Percentiles rank a stretch among this genome's conserved stretches.
phyloP scores from a whole-genome alignment of 176 grass and related monocot genomes.

The Oryza glumipatula region DNA sequence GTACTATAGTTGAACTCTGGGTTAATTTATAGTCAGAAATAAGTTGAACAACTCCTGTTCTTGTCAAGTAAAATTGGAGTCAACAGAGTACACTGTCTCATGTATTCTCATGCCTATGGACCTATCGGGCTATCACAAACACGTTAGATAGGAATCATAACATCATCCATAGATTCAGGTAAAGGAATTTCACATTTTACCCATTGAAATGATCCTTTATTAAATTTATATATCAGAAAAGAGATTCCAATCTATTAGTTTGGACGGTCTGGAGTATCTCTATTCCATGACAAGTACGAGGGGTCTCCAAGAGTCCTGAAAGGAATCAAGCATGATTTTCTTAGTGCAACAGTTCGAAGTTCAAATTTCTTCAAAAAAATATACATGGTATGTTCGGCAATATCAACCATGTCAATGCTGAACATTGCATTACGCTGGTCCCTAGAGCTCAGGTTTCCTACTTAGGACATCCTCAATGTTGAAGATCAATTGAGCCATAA shows the following conservation, averaged over 20 bases:
- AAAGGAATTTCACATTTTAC: constrained; percentile 36
- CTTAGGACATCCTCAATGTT: background rate
- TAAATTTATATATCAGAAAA: constrained; percentile 8
- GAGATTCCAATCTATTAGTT: constrained; percentile 41
- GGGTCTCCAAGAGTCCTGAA: constrained; percentile 91
- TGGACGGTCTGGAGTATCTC: constrained; percentile 25
- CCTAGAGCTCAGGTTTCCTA: constrained; percentile 19
- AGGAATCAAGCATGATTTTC: constrained; percentile 41
- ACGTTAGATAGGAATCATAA: constrained; percentile 20
- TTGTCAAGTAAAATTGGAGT: constrained; percentile 16
- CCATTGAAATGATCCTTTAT: constrained; percentile 28
- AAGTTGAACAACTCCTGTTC: background rate
- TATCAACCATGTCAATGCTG: background rate
- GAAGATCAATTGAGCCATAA: too few relatives aligned
- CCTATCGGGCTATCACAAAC: constrained; percentile 21
- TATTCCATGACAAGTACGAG: constrained; percentile 88
- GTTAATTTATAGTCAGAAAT: constrained; percentile 14
- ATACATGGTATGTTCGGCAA: constrained; percentile 17
- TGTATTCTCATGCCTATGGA: constrained; percentile 19
- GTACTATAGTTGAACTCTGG: background rate
- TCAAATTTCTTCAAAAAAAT: background rate
- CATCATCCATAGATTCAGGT: constrained; percentile 15
- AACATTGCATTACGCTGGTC: background rate
- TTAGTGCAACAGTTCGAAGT: background rate
- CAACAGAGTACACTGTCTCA: constrained; percentile 2